Base-by-base conservation (phyloP, 345 rosid species). In the Eucalyptus camaldulensis region DNA sequence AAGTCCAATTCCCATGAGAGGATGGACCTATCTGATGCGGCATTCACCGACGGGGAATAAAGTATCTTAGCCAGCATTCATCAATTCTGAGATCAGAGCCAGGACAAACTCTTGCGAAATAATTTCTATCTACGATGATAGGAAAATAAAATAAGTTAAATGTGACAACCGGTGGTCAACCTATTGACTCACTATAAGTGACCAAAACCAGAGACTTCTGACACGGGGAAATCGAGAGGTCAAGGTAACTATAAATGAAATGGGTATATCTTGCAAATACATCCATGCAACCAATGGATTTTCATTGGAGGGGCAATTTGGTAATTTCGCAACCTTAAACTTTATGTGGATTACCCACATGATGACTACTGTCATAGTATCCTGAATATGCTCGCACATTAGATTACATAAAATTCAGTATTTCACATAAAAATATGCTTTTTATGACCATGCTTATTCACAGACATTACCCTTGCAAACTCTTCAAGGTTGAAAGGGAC, bases 401-500 rank as follows among this genome's bases (percentile, higher is more conserved):
- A 76, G 47, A 37, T 37, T 76, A 37, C 47, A 7, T 37, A 37
- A 37, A 76, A 37, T 76, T 37, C 45, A 72, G 45, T 72, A 72
- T 72, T 17, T 72, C 40, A 72, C 81, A n/a, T 53, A 10, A 50
- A 49, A 88, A n/a, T 45, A 33, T 33, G 81, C 80, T 87, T 60
- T 49, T 69, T 16, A 65, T 43, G 80, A 8, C 49, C 44, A 47
- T 72, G 24, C 27, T 76, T 76, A 37, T 21, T 47, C 47, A 76
- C 15, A 11, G 45, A 76, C 83, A 90, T 90, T 90, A 98, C 99
- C 97, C 95, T 94, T 90, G 91, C 95, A 49, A 97, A 94, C 53
- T 96, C 99, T 92, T 96, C 97, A 53, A 96, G 93, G 91, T 91
- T 93, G 90, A 54, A 93, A 45, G 99, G 97, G 90, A 94, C 91